Conservation (phyloP, 1,284 basidiomycete species). For the Fomitopsis schrenkii region DNA sequence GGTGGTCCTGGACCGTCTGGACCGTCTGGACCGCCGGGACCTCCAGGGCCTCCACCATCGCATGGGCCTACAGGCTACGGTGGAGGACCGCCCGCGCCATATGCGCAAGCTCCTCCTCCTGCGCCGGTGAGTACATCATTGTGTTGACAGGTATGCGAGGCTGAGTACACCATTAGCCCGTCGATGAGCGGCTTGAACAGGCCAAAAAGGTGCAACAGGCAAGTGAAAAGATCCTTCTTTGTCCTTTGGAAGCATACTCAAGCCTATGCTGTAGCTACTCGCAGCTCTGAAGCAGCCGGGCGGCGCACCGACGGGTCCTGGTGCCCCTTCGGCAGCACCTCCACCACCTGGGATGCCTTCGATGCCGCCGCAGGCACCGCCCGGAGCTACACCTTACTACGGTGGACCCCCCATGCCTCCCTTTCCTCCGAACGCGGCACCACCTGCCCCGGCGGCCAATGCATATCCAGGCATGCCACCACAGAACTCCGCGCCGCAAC, state of each 20-base stretch:
- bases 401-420: constrained; percentile 8
- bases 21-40: constrained; percentile 18
- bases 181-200: constrained; percentile 75
- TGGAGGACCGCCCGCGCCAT: constrained; percentile 25
- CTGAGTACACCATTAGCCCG: constrained; percentile 23
- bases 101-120: constrained; percentile 23
- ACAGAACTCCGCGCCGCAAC: constrained; percentile 13
- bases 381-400: constrained; percentile 17
- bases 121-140: constrained; percentile 20
- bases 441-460: constrained; percentile 7
- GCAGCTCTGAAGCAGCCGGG: constrained; percentile 73
- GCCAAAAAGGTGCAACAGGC: constrained; percentile 78
- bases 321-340: constrained; percentile 23
- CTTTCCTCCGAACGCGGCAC: constrained; percentile 9
- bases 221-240: constrained; percentile 9
- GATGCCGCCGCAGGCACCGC: constrained; percentile 27
- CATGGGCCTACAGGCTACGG: constrained; percentile 17
- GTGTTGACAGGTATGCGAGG: neutral
- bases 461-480: constrained; percentile 14
- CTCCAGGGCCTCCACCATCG: constrained; percentile 12
- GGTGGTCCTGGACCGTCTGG: constrained; percentile 23
- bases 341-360: constrained; percentile 30
- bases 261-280: constrained; percentile 40
- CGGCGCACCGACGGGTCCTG: constrained; percentile 17
- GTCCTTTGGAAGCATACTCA: constrained; percentile 3